phyloP scores from a whole-genome alignment of 352 stramenopile species.

The Poterioochromonas sp. region DNA sequence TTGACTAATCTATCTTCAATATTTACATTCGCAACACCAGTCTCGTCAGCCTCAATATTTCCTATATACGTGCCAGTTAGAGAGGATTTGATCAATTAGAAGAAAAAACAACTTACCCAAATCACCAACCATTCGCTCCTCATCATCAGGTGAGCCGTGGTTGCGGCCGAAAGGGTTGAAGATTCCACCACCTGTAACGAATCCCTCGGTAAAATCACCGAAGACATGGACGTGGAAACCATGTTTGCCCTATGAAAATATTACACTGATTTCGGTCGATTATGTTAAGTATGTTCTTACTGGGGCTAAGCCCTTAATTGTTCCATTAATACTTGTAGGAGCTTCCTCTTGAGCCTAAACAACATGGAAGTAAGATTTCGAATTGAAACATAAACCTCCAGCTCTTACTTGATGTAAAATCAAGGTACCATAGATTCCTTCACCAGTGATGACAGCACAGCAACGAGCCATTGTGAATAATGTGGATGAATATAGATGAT shows the following conservation, averaged over 20 bases:
- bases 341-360: conserved; percentile 45
- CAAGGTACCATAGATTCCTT: conserved; percentile 46
- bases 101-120: conserved; percentile 71
- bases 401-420: conserved; percentile 45
- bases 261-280: conserved; percentile 8
- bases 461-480: conserved; percentile 36
- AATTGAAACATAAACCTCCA: neutral
- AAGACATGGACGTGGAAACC: conserved; percentile 88
- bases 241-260: conserved; percentile 67
- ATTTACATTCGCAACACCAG: conserved; percentile 69
- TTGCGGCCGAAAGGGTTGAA: conserved; percentile 98
- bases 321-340: conserved; percentile 51
- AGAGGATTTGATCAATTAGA: neutral
- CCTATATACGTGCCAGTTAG: conserved; percentile 34
- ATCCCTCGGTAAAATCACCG: conserved; percentile 78
- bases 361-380: neutral
- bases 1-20: conserved; percentile 90
- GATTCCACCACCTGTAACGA: conserved; percentile 66
- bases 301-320: conserved; percentile 52
- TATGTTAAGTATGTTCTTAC: conserved; percentile 39
- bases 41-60: conserved; percentile 58
- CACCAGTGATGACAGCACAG: conserved; percentile 34
- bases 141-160: conserved; percentile 85
- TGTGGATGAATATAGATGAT: neutral
- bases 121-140: conserved; percentile 86